Percentiles rank a stretch among this genome's conserved stretches.
Evolutionary conservation across 768 basidiomycete species (phyloP).

Genomic region (Russula lepida): DNA sequence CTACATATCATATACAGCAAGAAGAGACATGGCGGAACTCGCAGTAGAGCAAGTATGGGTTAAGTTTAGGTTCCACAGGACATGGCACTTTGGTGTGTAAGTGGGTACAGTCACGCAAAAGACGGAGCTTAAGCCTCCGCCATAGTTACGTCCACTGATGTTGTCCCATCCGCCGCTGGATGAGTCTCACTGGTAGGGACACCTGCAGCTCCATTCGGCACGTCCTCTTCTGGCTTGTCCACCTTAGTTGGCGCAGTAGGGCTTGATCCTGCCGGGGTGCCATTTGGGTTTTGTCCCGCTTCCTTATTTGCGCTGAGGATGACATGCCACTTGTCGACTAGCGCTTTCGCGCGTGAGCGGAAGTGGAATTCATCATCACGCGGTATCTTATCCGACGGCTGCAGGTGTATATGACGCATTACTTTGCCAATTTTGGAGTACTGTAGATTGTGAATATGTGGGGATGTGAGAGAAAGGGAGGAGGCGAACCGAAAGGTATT

Average conservation of each 20-base stretch:
- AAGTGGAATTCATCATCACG: slow-evolving; percentile 61
- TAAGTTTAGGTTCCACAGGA: slow-evolving; percentile 2
- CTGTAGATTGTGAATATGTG: slow-evolving; percentile 22
- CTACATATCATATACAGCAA: slow-evolving; percentile 19
- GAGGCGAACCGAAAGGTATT: slow-evolving; percentile 48
- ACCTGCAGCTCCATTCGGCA: neutral
- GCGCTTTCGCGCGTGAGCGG: slow-evolving; percentile 55
- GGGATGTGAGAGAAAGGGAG: neutral
- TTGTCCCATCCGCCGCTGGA: slow-evolving; percentile 15
- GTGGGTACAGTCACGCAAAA: neutral
- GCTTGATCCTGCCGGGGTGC: slow-evolving; percentile 10
- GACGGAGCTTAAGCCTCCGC: slow-evolving; percentile 5
- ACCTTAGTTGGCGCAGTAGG: slow-evolving; percentile 13
- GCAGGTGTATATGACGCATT: slow-evolving; percentile 74
- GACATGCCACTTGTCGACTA: slow-evolving; percentile 64
- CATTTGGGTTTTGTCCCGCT: slow-evolving; percentile 8
- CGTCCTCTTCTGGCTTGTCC: slow-evolving; percentile 12
- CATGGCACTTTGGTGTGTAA: neutral
- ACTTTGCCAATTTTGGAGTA: slow-evolving; percentile 82
- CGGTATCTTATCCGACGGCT: slow-evolving; percentile 49
- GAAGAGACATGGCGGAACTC: slow-evolving; percentile 8
- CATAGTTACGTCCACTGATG: slow-evolving; percentile 17
- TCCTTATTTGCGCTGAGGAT: slow-evolving; percentile 35
- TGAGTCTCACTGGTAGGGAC: neutral
- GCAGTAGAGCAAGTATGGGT: slow-evolving; percentile 6